A percentile compares a stretch with the other conserved stretches of the same genome.
Evolutionary conservation across 2,329 filamentous ascomycete genomes (phyloP).

Genomic region (Exophiala sp.): DNA sequence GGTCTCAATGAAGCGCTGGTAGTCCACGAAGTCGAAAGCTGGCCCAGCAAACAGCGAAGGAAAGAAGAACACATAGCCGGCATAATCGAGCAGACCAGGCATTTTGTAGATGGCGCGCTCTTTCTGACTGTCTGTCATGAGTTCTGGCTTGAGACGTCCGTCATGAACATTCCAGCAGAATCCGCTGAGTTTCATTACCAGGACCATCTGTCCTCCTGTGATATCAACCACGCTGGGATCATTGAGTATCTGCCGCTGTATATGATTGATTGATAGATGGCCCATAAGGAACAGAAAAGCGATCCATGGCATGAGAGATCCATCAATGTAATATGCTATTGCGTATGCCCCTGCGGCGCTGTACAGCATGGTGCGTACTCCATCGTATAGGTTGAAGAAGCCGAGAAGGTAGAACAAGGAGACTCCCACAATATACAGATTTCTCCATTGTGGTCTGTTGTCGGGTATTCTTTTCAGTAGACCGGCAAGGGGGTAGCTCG

Average conservation of each 20-base stretch:
- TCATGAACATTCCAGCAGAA: conserved; percentile 99
- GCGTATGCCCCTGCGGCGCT: conserved; percentile 73
- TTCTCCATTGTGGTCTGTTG: conserved; percentile 74
- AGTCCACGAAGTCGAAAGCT: conserved; percentile 91
- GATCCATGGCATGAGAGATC: conserved; percentile 95
- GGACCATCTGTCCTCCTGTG: conserved; percentile 92
- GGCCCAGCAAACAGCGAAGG: conserved; percentile 83
- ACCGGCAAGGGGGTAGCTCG: conserved; percentile 87
- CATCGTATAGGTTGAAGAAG: conserved; percentile 86
- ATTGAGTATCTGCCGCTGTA: conserved; percentile 67
- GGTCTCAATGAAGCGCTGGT: conserved; percentile 85
- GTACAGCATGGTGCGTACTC: conserved; percentile 70
- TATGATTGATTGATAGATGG: conserved; percentile 87
- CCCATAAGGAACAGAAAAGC: conserved; percentile 91
- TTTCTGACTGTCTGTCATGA: conserved; percentile 82
- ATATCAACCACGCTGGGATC: conserved; percentile 70
- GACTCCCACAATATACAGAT: conserved; percentile 73
- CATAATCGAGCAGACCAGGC: conserved; percentile 71
- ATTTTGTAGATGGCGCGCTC: conserved; percentile 70
- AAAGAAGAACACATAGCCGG: conserved; percentile 92
- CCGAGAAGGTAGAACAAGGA: conserved; percentile 89
- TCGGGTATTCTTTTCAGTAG: conserved; percentile 88
- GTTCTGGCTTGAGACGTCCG: conserved; percentile 68
- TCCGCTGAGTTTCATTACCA: conserved; percentile 93
- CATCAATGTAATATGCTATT: conserved; percentile 76